A percentile compares a stretch with the other conserved stretches of the same genome.
Evolutionary conservation across 345 rosid species (phyloP).

Genomic region (Alliaria petiolata): DNA sequence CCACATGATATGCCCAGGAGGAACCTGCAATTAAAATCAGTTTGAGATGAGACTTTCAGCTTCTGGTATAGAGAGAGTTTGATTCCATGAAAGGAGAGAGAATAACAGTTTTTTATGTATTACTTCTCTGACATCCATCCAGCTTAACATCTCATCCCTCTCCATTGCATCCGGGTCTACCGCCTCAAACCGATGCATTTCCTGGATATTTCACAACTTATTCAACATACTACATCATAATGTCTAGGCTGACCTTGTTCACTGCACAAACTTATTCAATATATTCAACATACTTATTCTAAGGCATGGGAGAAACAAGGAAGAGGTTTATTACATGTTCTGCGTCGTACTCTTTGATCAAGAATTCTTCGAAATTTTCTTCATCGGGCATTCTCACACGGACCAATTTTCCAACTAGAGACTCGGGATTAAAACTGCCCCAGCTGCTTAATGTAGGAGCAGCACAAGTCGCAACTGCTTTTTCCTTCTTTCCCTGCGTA

Average conservation of each 20-base stretch:
- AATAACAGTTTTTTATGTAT: neutral
- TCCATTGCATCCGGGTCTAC: neutral
- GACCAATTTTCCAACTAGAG: constrained; percentile 6
- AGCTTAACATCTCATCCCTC: neutral
- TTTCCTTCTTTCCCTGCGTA: neutral
- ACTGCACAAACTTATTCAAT: too few relatives aligned
- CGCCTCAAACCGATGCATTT: neutral
- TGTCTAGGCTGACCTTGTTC: too few relatives aligned
- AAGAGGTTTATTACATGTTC: neutral
- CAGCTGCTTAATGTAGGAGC: neutral
- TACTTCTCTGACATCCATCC: constrained; percentile 22
- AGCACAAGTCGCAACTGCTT: neutral
- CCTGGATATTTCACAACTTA: too few relatives aligned
- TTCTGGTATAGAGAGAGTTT: neutral
- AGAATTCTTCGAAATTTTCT: neutral
- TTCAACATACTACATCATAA: too few relatives aligned
- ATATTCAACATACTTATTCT: too few relatives aligned
- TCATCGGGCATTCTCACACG: neutral
- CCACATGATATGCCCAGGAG: neutral
- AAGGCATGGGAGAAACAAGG: neutral
- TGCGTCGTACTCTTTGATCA: constrained; percentile 5
- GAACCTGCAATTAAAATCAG: neutral
- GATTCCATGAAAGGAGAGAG: neutral
- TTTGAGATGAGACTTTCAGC: neutral
- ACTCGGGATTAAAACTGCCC: neutral